These are phyloP conservation scores for Tulasnella sp. DNA, from an alignment of 768 basidiomycete species.

Conservation along the genomic window DNA sequence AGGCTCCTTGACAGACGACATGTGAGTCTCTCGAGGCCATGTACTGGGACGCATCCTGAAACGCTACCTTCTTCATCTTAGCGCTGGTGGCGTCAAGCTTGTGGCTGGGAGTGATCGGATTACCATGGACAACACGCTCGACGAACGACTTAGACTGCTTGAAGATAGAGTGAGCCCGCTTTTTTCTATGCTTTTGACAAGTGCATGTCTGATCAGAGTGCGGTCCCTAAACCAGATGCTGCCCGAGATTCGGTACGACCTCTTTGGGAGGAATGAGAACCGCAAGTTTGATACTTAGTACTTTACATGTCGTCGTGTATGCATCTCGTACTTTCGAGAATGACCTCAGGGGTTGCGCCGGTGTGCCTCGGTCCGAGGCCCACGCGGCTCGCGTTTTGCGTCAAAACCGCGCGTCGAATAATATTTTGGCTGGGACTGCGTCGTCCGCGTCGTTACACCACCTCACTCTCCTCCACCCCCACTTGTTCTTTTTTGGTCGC, in stretches of 20 bases:
- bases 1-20: slow-evolving; percentile 64
- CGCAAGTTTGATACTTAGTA: slow-evolving; percentile 76
- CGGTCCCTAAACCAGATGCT: slow-evolving; percentile 69
- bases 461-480: not conserved
- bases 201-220: not conserved
- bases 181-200: not conserved
- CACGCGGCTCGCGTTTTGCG: slow-evolving; percentile 6
- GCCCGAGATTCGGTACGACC: slow-evolving; percentile 85
- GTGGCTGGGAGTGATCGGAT: slow-evolving; percentile 74
- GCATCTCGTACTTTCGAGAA: not conserved
- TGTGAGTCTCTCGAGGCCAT: slow-evolving; percentile 51
- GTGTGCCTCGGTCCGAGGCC: not conserved
- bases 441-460: not conserved
- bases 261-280: slow-evolving; percentile 90
- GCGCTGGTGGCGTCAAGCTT: slow-evolving; percentile 86
- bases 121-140: slow-evolving; percentile 91
- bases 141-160: slow-evolving; percentile 83
- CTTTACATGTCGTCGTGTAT: not conserved
- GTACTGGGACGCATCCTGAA: not conserved
- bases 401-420: slow-evolving; percentile 25
- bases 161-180: slow-evolving; percentile 75
- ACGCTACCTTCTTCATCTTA: slow-evolving; percentile 41
- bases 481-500: not conserved
- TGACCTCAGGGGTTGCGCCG: not conserved
- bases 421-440: slow-evolving; percentile 24